phyloP scores from a whole-genome alignment of 1,284 basidiomycete genomes.

The Leccinum griseonigrum region DNA sequence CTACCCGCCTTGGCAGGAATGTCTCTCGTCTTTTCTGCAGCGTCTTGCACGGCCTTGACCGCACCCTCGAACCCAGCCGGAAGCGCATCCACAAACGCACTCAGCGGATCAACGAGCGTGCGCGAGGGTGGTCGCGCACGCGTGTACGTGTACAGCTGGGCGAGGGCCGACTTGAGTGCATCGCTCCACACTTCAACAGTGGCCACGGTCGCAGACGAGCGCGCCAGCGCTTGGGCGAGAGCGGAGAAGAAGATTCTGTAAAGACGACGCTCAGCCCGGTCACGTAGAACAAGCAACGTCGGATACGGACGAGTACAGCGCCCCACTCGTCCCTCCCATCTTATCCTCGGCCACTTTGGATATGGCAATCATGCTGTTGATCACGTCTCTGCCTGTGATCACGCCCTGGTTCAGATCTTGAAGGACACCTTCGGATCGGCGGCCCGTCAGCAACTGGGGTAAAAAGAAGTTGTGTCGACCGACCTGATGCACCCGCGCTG shows the following conservation, averaged over 20 bases:
- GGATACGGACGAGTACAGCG: conserved; percentile 76
- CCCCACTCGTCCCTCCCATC: conserved; percentile 94
- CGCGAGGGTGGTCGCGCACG: conserved; percentile 86
- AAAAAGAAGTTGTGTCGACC: not conserved
- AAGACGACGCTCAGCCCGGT: not conserved
- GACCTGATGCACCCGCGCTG: conserved; percentile 64
- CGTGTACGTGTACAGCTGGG: conserved; percentile 83
- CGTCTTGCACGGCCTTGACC: conserved; percentile 60
- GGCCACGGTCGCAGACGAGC: conserved; percentile 35
- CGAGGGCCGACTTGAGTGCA: conserved; percentile 62
- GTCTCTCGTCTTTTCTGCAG: conserved; percentile 72
- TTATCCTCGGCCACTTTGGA: conserved; percentile 76
- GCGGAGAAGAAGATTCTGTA: conserved; percentile 84
- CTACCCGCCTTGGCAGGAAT: conserved; percentile 86
- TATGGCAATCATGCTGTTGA: conserved; percentile 63
- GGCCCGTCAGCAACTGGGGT: not conserved
- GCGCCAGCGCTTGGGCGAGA: conserved; percentile 74
- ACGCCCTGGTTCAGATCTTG: conserved; percentile 25
- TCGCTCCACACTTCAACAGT: conserved; percentile 61
- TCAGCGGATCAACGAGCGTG: conserved; percentile 88
- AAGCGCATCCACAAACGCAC: conserved; percentile 66
- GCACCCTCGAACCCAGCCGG: conserved; percentile 50
- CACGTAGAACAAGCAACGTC: not conserved
- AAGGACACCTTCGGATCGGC: conserved; percentile 43
- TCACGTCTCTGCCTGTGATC: conserved; percentile 52